phyloP scores from a whole-genome alignment of 176 grass and related monocot species.

The Bromus sterilis region DNA sequence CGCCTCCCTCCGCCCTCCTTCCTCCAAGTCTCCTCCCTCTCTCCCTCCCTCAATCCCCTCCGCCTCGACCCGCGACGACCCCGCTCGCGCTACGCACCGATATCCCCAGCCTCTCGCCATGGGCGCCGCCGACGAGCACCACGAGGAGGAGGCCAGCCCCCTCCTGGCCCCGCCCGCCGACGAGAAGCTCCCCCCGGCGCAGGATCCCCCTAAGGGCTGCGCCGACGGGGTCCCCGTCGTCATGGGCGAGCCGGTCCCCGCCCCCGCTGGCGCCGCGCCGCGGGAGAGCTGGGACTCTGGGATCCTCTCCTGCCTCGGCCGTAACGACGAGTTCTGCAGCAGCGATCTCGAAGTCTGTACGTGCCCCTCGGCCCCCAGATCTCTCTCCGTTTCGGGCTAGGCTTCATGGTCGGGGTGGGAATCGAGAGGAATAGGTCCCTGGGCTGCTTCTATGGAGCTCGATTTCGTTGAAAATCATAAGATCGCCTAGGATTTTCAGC shows the following conservation, averaged over 20 bases:
- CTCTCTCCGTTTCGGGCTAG: neutral
- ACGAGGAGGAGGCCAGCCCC: slow-evolving; percentile 47
- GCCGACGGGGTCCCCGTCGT: slow-evolving; percentile 58
- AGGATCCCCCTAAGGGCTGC: slow-evolving; percentile 6
- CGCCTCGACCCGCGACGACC: neutral
- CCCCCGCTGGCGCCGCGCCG: neutral
- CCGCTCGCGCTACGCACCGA: neutral
- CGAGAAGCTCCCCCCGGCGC: neutral
- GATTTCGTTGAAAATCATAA: neutral
- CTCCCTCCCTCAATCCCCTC: neutral
- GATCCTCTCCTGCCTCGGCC: slow-evolving; percentile 69
- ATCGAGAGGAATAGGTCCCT: neutral
- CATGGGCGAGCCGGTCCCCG: slow-evolving; percentile 47
- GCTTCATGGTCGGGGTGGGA: neutral
- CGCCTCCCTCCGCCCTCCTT: neutral
- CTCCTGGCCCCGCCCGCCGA: slow-evolving; percentile 6
- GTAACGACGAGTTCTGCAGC: slow-evolving; percentile 87
- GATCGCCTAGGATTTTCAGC: neutral
- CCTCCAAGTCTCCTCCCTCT: neutral
- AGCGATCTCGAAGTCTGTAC: slow-evolving; percentile 98
- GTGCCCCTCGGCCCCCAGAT: slow-evolving; percentile 8
- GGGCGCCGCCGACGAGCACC: slow-evolving; percentile 29
- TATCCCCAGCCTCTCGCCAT: slow-evolving; percentile 6
- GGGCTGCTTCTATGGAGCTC: neutral
- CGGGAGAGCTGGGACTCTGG: slow-evolving; percentile 73